Base-by-base conservation (phyloP, 306 rosid species). In the Herpetospermum pedunculosum region DNA sequence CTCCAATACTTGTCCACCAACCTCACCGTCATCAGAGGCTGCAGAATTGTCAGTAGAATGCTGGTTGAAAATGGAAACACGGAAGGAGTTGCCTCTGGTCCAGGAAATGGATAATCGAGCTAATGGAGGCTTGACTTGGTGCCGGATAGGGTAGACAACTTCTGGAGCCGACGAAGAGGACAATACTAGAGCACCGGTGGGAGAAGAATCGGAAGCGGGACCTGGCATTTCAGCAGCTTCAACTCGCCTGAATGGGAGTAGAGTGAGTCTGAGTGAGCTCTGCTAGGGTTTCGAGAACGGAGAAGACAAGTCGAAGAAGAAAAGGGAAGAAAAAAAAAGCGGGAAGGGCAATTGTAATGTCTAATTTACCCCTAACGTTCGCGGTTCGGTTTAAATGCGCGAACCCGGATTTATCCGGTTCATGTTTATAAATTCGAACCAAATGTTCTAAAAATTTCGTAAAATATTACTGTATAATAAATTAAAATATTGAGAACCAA, bases 41-140 rank as follows among this genome's bases (percentile, higher is more conserved):
- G 48, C 14, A 44, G 87, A 71, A 65, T 70, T 74, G 13, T 77
- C 78, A 0, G 67, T 79, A 25, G 79, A 37, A 13, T 77, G 65
- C 18, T 70, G 74, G 28, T 75, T 75, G 68, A 91, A 87, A 38
- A 89, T 82, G 19, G 98, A 86, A 70, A 94, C 86, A 70, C 90
- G 91, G 53, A 94, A 89, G 28, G 91, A 79, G 79, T 88, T 91
- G 77, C 96, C 98, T 74, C 85, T 85, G 73, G 88, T 81, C 97
- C 97, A 94, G 70, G 96, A 94, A 54, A 94, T 76, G 73, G 95
- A 80, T 32, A 89, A 54, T 76, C 94, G 86, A 76, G 87, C 81
- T 72, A 90, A 73, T 14, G 98, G 94, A 76, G 90, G 83, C 70
- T 80, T 46, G 41, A 91, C 84, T 58, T 84, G 89, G 11, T 94